Evolutionary conservation across 495 filamentous ascomycete genomes (phyloP), one percentile per base, ranked within the genome.

Genomic region (Chaetomium fimeti): DNA sequence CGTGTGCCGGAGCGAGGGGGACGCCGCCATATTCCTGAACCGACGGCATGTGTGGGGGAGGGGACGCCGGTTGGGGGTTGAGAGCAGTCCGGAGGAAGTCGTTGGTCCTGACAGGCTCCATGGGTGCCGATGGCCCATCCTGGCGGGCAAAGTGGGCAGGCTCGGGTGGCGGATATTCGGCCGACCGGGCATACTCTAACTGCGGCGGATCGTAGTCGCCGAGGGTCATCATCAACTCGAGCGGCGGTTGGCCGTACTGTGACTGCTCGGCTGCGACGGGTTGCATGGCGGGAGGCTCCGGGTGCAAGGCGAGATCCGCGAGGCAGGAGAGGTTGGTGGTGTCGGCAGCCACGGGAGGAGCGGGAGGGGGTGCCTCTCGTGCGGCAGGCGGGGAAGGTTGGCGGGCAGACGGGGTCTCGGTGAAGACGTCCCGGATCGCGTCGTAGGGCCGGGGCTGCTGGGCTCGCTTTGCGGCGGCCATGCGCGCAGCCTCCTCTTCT

Each of bases 361-460:
- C 8, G 5, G 60, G 64, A 28, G 61, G 52, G 13, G 61, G 54
- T 28, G 52, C 59, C 24, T 68, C 61, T 20, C 63, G 67, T 2
- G 57, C 22, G 20, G 62, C 25, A 32, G 57, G 59, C 18, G 45
- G 59, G 16, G 59, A 66, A 27, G 63, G 48, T 29, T 49, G 68
- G 7, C 67, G 63, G 7, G 69, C 54, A 16, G 71, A 55, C 9
- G 72, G 70, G 20, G 64, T 71, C 52, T 71, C 74, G 15, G 74
- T 76, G 61, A 82, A 79, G 0, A 80, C 76, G 54, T 82, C 78
- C 55, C 80, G 70, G 29, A 82, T 78, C 18, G 79, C 78, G 61
- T 82, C 80, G 66, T 80, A 82, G 20, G 78, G 78, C 22, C 76
- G 73, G 6, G 79, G 77, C 18, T 67, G 53, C 48, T 69, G 66